phyloP scores from a whole-genome alignment of 306 rosid species.

The Parietaria judaica region DNA sequence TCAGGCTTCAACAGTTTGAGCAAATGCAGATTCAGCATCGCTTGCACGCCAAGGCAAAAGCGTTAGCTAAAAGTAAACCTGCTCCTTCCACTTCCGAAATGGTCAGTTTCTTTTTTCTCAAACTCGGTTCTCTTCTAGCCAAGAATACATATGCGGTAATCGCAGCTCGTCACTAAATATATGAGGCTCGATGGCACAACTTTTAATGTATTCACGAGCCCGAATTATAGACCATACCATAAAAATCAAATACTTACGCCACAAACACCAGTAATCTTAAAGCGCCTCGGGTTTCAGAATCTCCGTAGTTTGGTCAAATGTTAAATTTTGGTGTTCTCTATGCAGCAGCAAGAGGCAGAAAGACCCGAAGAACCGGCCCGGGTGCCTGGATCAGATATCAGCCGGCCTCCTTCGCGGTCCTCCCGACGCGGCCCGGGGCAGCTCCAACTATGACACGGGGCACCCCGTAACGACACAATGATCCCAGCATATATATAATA shows the following conservation, averaged over 20 bases:
- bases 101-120: constrained; percentile 32
- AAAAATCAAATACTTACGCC: too few relatives aligned
- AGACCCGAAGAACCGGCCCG: constrained; percentile 41
- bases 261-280: too few relatives aligned
- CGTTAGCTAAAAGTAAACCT: constrained; percentile 25
- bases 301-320: neutral
- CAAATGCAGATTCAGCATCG: constrained; percentile 79
- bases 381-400: constrained; percentile 33
- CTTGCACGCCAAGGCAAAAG: constrained; percentile 35
- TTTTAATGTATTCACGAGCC: too few relatives aligned
- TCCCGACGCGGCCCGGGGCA: constrained; percentile 49
- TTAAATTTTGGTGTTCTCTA: constrained; percentile 1
- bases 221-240: too few relatives aligned
- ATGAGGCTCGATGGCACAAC: too few relatives aligned
- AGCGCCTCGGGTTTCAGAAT: neutral
- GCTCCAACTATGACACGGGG: constrained; percentile 31
- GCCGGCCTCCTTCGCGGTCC: constrained; percentile 46
- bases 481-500: constrained; percentile 29
- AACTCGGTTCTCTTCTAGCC: too few relatives aligned
- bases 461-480: constrained; percentile 28
- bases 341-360: constrained; percentile 44
- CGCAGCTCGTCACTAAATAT: too few relatives aligned
- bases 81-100: constrained; percentile 24
- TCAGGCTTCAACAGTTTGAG: constrained; percentile 76
- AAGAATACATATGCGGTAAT: too few relatives aligned